phyloP scores from a whole-genome alignment of 2,329 filamentous ascomycete species.

The Hymenoscyphus fructigenus region DNA sequence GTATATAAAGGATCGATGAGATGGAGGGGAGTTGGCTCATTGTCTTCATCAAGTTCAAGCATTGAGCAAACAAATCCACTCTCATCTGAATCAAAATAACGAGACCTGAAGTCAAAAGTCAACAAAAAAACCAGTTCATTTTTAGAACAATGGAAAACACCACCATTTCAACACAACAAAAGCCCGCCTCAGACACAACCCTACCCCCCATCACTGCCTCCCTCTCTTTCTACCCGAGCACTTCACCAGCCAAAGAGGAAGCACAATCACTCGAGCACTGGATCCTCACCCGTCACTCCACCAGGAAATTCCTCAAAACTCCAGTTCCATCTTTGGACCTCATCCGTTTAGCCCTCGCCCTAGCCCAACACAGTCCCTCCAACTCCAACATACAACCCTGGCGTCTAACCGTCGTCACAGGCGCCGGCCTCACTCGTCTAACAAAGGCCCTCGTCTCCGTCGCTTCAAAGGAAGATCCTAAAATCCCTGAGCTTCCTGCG shows the following conservation, averaged over 20 bases:
- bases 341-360: not conserved
- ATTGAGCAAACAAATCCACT: not conserved
- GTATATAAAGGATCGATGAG: not conserved
- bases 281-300: slow-evolving; percentile 6
- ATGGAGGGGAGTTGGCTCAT: not conserved
- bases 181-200: not conserved
- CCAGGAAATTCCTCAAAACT: not conserved
- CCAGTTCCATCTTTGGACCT: not conserved
- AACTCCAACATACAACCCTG: slow-evolving; percentile 12
- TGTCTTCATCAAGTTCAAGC: not conserved
- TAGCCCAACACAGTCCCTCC: slow-evolving; percentile 8
- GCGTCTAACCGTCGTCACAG: not conserved
- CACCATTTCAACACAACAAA: not conserved
- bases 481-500: slow-evolving; percentile 5
- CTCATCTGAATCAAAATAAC: not conserved
- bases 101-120: not conserved
- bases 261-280: not conserved
- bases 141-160: not conserved
- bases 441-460: not conserved
- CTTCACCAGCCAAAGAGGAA: not conserved
- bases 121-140: not conserved
- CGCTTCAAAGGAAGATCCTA: not conserved
- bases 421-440: not conserved
- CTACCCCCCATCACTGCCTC: not conserved
- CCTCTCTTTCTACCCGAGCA: not conserved